Evolutionary conservation across 257 asterid genomes (phyloP).

Genomic region (Salvia splendens): DNA sequence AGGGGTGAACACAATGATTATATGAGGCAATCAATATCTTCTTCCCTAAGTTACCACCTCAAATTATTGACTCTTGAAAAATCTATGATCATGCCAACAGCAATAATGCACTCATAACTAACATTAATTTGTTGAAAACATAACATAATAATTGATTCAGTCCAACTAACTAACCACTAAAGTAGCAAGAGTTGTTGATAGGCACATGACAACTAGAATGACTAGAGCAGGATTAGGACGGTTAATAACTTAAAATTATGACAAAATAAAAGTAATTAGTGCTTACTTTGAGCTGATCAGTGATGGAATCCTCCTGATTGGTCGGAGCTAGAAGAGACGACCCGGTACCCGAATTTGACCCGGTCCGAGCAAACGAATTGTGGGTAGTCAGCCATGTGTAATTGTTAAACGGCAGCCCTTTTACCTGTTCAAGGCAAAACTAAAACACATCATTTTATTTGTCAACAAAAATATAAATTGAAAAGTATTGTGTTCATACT

Average conservation of each 20-base stretch:
- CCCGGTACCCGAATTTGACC: constrained; percentile 56
- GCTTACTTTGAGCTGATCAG: constrained; percentile 62
- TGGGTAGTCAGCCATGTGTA: constrained; percentile 89
- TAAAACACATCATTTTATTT: not conserved
- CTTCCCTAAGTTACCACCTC: not conserved
- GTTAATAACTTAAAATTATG: too few relatives aligned
- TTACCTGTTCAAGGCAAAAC: constrained; percentile 36
- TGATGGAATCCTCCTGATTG: constrained; percentile 72
- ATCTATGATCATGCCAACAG: not conserved
- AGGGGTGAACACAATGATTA: too few relatives aligned
- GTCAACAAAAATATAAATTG: not conserved
- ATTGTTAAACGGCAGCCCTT: constrained; percentile 62
- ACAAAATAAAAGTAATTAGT: too few relatives aligned
- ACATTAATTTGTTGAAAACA: not conserved
- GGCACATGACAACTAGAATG: too few relatives aligned
- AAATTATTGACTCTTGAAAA: not conserved
- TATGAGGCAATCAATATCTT: too few relatives aligned
- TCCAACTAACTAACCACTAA: not conserved
- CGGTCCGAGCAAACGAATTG: constrained; percentile 66
- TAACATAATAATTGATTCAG: not conserved
- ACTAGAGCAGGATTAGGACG: too few relatives aligned
- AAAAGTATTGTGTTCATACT: constrained; percentile 28
- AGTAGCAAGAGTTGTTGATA: too few relatives aligned
- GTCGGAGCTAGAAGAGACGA: constrained; percentile 61
- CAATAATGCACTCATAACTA: not conserved